These are phyloP conservation scores for Boletus semigastroideus DNA, from an alignment of 1,284 basidiomycete genomes.

Conservation along the genomic window DNA sequence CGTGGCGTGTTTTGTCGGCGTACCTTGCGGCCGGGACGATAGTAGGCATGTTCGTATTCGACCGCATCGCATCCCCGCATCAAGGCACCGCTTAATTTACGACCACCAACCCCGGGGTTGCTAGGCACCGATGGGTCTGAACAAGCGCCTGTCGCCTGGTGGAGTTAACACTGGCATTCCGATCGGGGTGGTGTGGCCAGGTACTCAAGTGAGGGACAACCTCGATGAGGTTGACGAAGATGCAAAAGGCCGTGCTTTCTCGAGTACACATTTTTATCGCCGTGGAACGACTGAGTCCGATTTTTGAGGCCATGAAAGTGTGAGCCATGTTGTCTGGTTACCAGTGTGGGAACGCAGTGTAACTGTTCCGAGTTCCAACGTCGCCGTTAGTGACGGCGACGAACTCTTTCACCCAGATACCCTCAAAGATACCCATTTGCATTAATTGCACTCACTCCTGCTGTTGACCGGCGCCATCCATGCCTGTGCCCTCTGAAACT, in stretches of 20 bases:
- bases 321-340: not conserved
- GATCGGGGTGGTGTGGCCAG: too few relatives aligned
- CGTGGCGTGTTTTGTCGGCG: not conserved
- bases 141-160: not conserved
- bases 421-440: slow-evolving; percentile 17
- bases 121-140: not conserved
- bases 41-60: too few relatives aligned
- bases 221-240: not conserved
- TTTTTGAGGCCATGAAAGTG: too few relatives aligned
- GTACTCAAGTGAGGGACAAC: not conserved
- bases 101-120: too few relatives aligned
- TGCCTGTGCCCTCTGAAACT: slow-evolving; percentile 32
- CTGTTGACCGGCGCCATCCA: slow-evolving; percentile 11
- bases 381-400: slow-evolving; percentile 21
- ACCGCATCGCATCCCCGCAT: not conserved
- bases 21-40: too few relatives aligned
- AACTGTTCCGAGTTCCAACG: not conserved
- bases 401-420: slow-evolving; percentile 14
- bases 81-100: not conserved
- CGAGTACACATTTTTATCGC: not conserved
- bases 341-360: slow-evolving; percentile 15
- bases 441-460: not conserved
- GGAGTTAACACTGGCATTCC: too few relatives aligned
- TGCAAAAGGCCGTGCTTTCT: not conserved
- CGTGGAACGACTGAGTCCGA: not conserved